These are phyloP conservation scores for Pseudocercospora macadamiae DNA, from an alignment of 2,329 filamentous ascomycete genomes.

Conservation along the genomic window DNA sequence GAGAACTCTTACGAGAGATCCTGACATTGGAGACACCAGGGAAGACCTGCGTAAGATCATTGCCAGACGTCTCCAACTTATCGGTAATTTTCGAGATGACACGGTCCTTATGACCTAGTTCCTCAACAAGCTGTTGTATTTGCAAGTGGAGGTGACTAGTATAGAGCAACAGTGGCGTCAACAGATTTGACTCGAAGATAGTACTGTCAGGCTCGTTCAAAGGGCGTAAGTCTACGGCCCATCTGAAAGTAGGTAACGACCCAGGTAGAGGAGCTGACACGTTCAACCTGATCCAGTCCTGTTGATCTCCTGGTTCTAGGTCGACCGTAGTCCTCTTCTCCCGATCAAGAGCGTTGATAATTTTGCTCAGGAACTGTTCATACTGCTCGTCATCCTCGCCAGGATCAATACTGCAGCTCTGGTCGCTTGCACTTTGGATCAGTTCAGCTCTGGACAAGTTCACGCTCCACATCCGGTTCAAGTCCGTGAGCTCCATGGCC, in stretches of 20 bases:
- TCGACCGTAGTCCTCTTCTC: slow-evolving; percentile 41
- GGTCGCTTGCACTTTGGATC: slow-evolving; percentile 61
- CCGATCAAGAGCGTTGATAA: slow-evolving; percentile 54
- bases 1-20: slow-evolving; percentile 46
- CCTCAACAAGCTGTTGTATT: slow-evolving; percentile 52
- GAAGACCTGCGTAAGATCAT: slow-evolving; percentile 61
- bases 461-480: slow-evolving; percentile 75
- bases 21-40: slow-evolving; percentile 56
- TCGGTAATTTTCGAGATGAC: slow-evolving; percentile 62
- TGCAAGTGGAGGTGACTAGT: slow-evolving; percentile 52
- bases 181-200: slow-evolving; percentile 52
- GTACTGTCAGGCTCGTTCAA: slow-evolving; percentile 29
- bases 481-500: slow-evolving; percentile 68
- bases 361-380: slow-evolving; percentile 65
- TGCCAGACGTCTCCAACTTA: slow-evolving; percentile 58
- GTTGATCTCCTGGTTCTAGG: slow-evolving; percentile 34
- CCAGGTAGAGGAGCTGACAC: slow-evolving; percentile 64
- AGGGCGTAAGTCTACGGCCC: slow-evolving; percentile 62
- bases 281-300: slow-evolving; percentile 51
- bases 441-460: slow-evolving; percentile 64
- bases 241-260: slow-evolving; percentile 65
- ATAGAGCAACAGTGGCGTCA: slow-evolving; percentile 57
- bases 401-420: slow-evolving; percentile 73
- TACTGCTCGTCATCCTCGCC: slow-evolving; percentile 70
- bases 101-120: slow-evolving; percentile 61